Base-by-base conservation (phyloP, 2,329 filamentous ascomycete genomes). In the Xylariaceae sp. region DNA sequence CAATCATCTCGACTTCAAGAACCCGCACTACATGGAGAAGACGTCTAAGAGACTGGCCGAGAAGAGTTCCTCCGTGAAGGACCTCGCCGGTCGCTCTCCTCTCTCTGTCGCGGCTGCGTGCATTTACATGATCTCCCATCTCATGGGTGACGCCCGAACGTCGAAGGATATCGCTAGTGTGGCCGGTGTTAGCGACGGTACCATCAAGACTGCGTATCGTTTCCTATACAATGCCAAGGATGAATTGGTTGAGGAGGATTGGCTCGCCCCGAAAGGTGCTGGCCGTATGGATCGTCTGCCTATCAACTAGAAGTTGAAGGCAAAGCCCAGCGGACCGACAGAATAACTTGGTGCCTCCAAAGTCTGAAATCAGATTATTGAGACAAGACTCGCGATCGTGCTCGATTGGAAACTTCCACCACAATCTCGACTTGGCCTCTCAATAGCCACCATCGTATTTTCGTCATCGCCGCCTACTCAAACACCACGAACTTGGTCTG, bases 171-270 rank as follows among this genome's bases (percentile, higher is more conserved):
- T 99, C 66, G 90, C 91, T 4, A 74, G 76, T 20, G 88, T 95
- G 18, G 91, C 90, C 1, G 91, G 91, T 63, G 95, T 99, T 23
- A 97, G 92, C 71, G 96, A 99, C 70, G 93, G 95, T 52, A 99
- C 95, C 0, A 96, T 99, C 67, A 93, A 96, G 68, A 96, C 91
- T 21, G 93, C 93, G 0, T 99, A 98, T 79, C 95, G 95, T 71
- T 87, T 90, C 68, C 81, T 99, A 47, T 93, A 93, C 71, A 80
- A 82, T 18, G 87, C 89, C 47, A 85, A 87, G 48, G 87, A 93
- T 52, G 81, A 84, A 59, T 77, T 99, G 56, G 85, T 97, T 67
- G 86, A 89, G 64, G 79, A 85, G 49, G 85, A 89, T 57, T 93
- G 91, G 86, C 81, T 93, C 51, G 81, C 51, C 20, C 61, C 83